Evolutionary conservation across 441 rosid genomes (phyloP), one percentile per base, ranked within the genome.

Genomic region (Pelargonium hybrid): DNA sequence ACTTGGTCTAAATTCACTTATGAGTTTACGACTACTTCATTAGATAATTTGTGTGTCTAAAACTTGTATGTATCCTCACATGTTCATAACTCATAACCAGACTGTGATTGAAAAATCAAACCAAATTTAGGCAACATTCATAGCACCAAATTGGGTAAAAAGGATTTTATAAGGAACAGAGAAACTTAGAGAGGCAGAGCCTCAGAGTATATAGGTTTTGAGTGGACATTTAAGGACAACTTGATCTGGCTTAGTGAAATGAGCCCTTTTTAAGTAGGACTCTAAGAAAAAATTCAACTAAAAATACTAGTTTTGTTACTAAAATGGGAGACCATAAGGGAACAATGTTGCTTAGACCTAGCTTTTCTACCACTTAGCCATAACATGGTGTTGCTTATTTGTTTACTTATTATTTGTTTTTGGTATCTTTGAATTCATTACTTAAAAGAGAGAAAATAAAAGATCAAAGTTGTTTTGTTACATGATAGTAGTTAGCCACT

Each of bases 241-340:
- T 63, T 64, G 78, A 82, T 77, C 81, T 69, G 63, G 61, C 74
- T 72, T 75, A 68, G 86, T 75, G 59, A 79, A 65, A 48, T 65
- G 84, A 72, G 80, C 75, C 78, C 31, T 7, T 62, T 68, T 52
- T 71, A 68, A 57, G 64, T 20, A 56, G 62, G 25, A 18, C 62
- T 56, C 9, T 37, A 10, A 7, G 7, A 7, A 52, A 18, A 56
- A 56, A 17, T 17, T 54, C 61, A 54, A 64, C 26, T 69, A 66
- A 34, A 77, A 67, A 75, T 80, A 76, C 82, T 78, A 81, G 70
- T 13, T 66, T 20, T 85, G 89, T 81, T 59, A 47, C 52, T 82
- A 69, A 71, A 76, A 73, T 56, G 62, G 84, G 90, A 81, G 85
- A 86, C 89, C 84, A 74, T 8, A 76, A 59, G 68, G 82, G 75